Percentiles rank a stretch among this genome's conserved stretches.
phyloP scores from a whole-genome alignment of 352 stramenopile genomes.

The Globisporangium uncinulatum region DNA sequence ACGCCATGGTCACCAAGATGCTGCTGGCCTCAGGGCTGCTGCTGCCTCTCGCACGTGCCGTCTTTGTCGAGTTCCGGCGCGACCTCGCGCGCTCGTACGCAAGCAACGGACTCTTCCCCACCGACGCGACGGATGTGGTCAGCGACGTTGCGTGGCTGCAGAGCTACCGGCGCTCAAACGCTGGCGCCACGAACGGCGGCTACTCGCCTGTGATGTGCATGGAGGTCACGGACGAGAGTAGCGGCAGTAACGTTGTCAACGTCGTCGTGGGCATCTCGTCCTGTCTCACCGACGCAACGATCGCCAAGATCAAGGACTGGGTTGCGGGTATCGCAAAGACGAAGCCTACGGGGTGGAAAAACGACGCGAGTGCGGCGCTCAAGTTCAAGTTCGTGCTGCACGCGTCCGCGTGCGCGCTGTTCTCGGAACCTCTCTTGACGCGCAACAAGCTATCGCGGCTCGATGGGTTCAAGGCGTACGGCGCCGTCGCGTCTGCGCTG shows the following conservation, averaged over 20 bases:
- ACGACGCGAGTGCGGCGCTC: constrained; percentile 8
- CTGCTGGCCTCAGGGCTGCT: not conserved
- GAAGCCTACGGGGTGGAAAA: constrained; percentile 6
- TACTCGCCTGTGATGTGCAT: constrained; percentile 1
- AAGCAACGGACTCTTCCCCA: constrained; percentile 1
- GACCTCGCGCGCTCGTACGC: constrained; percentile 13
- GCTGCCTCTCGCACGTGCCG: not conserved
- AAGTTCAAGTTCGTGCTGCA: constrained; percentile 9
- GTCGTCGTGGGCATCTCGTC: constrained; percentile 12
- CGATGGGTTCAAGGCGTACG: not conserved
- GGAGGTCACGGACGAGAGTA: constrained; percentile 7
- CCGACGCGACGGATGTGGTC: constrained; percentile 6
- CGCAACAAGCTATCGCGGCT: not conserved
- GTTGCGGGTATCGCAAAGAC: not conserved
- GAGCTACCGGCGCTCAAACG: constrained; percentile 4
- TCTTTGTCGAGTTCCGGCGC: constrained; percentile 13
- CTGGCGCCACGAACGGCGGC: constrained; percentile 5
- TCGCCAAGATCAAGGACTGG: constrained; percentile 9
- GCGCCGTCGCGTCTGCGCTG: not conserved
- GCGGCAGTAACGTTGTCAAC: not conserved
- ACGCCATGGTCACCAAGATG: too few relatives aligned
- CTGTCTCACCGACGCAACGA: constrained; percentile 7
- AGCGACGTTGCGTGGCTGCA: constrained; percentile 9
- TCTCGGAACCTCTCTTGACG: not conserved
- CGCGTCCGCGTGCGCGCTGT: not conserved